Percentiles rank a stretch among this genome's conserved stretches.
Evolutionary conservation across 1,139 yeast genomes (phyloP).

Genomic region (Lodderomyces beijingensis): DNA sequence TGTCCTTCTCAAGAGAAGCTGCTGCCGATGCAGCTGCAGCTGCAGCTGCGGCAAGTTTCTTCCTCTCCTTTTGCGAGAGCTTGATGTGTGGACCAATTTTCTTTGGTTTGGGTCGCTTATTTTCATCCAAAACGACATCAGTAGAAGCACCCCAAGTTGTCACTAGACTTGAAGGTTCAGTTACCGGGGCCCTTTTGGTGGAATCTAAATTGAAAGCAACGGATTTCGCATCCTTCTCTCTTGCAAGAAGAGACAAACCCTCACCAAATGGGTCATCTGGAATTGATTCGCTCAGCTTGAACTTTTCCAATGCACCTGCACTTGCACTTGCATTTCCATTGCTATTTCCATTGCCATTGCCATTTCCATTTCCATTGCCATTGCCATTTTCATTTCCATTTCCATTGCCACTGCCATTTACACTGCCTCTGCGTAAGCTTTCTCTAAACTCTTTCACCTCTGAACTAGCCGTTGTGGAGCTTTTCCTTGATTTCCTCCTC

Average conservation of each 20-base stretch:
- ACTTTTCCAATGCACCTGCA: background rate
- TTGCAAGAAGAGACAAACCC: too few relatives aligned
- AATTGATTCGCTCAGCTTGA: background rate
- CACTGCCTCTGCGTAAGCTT: background rate
- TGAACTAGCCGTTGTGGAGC: constrained; percentile 16
- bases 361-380: background rate
- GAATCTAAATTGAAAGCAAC: background rate
- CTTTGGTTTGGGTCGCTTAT: constrained; percentile 18
- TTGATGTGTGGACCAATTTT: constrained; percentile 34
- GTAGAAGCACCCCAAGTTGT: background rate
- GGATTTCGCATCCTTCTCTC: too few relatives aligned
- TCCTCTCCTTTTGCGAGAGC: constrained; percentile 52
- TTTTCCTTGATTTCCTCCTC: constrained; percentile 27
- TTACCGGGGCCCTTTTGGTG: constrained; percentile 1
- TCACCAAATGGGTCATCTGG: too few relatives aligned
- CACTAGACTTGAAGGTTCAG: constrained; percentile 6
- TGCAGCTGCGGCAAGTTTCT: constrained; percentile 22
- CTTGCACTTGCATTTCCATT: constrained; percentile 19
- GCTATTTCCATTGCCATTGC: constrained; percentile 19
- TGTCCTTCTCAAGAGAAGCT: too few relatives aligned
- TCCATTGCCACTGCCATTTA: constrained; percentile 1
- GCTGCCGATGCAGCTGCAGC: constrained; percentile 4
- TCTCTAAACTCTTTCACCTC: constrained; percentile 24
- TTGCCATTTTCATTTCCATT: background rate
- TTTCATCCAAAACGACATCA: background rate